A percentile compares a stretch with the other conserved stretches of the same genome.
These are phyloP conservation scores for Tuber calosporum DNA, from an alignment of 495 filamentous ascomycete genomes.

Conservation along the genomic window DNA sequence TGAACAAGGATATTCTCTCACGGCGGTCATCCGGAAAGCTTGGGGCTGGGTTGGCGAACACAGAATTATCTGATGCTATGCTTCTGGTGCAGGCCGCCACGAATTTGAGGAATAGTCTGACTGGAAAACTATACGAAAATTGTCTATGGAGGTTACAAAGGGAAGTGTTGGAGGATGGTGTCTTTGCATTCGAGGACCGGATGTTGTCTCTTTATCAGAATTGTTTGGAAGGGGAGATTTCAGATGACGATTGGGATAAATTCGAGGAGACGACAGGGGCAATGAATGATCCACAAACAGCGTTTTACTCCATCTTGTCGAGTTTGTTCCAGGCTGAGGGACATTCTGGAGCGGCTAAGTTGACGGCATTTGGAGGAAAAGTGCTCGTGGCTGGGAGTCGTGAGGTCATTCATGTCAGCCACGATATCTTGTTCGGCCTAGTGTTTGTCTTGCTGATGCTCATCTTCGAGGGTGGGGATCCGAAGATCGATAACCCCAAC, in stretches of 20 bases:
- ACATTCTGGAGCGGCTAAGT: slow-evolving; percentile 25
- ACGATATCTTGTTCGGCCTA: slow-evolving; percentile 68
- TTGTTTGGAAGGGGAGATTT: slow-evolving; percentile 33
- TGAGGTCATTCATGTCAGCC: slow-evolving; percentile 64
- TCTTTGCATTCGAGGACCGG: slow-evolving; percentile 32
- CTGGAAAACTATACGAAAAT: slow-evolving; percentile 32
- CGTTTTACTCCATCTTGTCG: slow-evolving; percentile 28
- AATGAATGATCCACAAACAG: slow-evolving; percentile 30
- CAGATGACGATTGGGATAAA: slow-evolving; percentile 32
- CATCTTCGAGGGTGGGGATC: slow-evolving; percentile 19
- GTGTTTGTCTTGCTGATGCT: slow-evolving; percentile 70
- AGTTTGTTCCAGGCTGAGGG: slow-evolving; percentile 32
- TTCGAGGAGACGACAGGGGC: slow-evolving; percentile 32
- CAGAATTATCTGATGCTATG: slow-evolving; percentile 32
- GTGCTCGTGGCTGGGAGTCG: slow-evolving; percentile 66
- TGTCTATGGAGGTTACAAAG: slow-evolving; percentile 32
- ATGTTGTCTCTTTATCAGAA: slow-evolving; percentile 38
- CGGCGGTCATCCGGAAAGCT: slow-evolving; percentile 25
- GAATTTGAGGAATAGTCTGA: slow-evolving; percentile 30
- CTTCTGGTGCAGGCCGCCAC: slow-evolving; percentile 34
- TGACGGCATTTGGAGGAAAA: slow-evolving; percentile 66
- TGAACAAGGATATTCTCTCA: slow-evolving; percentile 31
- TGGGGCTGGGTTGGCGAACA: slow-evolving; percentile 21
- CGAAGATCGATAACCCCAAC: slow-evolving; percentile 49
- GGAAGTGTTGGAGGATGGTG: slow-evolving; percentile 35